Percentiles rank a stretch among this genome's conserved stretches.
Evolutionary conservation across 2,329 filamentous ascomycete genomes (phyloP).

Genomic region (Cytospora leucostoma): DNA sequence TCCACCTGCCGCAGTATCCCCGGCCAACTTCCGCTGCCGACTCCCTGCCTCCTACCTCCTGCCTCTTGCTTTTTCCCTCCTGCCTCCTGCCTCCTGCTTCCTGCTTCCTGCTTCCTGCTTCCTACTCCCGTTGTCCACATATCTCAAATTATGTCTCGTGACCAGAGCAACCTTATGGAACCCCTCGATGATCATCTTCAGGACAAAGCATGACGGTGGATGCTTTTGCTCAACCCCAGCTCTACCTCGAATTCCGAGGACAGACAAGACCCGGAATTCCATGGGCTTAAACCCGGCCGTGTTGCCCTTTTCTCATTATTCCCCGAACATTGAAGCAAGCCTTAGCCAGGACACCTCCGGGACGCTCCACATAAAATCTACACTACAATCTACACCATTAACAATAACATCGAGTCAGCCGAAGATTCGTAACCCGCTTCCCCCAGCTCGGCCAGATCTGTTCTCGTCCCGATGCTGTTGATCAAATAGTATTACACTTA

Average conservation of each 20-base stretch:
- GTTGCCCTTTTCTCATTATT: not conserved
- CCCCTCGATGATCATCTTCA: too few relatives aligned
- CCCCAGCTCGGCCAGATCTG: not conserved
- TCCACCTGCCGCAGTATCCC: not conserved
- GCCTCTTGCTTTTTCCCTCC: not conserved
- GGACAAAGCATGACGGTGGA: too few relatives aligned
- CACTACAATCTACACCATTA: not conserved
- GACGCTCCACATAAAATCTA: not conserved
- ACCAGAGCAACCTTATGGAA: too few relatives aligned
- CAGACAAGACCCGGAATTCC: not conserved
- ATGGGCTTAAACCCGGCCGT: not conserved
- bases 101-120: not conserved
- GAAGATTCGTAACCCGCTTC: not conserved
- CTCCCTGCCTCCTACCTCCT: not conserved
- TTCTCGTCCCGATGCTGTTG: not conserved
- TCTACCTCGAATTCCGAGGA: not conserved
- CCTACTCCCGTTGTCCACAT: not conserved
- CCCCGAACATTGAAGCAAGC: not conserved
- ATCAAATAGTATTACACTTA: not conserved
- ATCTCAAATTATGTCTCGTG: too few relatives aligned
- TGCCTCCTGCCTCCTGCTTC: not conserved
- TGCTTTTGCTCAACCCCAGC: not conserved
- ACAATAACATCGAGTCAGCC: not conserved
- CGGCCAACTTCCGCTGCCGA: slow-evolving; percentile 1
- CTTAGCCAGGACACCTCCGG: not conserved